Conservation (phyloP, 495 filamentous ascomycete genomes). For the Penicillium cosmopolitanum region DNA sequence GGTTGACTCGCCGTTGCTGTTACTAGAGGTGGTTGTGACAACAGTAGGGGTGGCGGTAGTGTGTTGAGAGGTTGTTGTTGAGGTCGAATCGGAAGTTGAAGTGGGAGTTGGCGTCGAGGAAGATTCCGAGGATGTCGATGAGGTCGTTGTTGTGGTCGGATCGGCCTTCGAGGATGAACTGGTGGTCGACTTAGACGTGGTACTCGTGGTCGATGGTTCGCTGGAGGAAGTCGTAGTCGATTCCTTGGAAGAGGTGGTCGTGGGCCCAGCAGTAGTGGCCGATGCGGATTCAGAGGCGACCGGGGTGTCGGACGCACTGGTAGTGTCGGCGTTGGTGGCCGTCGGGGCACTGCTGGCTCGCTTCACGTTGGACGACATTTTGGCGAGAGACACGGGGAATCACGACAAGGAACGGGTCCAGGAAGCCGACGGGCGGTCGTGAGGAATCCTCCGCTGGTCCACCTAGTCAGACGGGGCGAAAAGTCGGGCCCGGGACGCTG, state of each 20-base stretch:
- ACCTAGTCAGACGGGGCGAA: constrained; percentile 5
- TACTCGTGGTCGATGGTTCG: constrained; percentile 2
- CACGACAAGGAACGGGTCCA: background rate
- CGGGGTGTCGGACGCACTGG: background rate
- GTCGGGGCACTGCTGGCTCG: background rate
- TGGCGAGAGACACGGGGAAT: background rate
- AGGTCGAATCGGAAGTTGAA: constrained; percentile 20
- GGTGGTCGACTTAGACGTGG: constrained; percentile 7
- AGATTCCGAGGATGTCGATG: constrained; percentile 7
- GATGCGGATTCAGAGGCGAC: background rate
- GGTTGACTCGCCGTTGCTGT: constrained; percentile 3
- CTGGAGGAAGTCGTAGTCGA: constrained; percentile 37
- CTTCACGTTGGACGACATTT: background rate
- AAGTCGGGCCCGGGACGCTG: constrained; percentile 8
- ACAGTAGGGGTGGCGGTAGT: constrained; percentile 4
- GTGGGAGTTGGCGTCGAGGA: constrained; percentile 21
- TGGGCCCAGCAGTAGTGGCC: constrained; percentile 5
- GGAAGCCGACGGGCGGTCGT: background rate
- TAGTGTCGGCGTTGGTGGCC: background rate
- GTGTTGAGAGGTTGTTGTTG: constrained; percentile 8
- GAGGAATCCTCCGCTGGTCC: background rate
- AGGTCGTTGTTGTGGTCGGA: background rate
- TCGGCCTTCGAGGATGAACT: constrained; percentile 11
- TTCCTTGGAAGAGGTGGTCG: constrained; percentile 16
- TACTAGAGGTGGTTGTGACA: constrained; percentile 23